Base-by-base conservation (phyloP, 495 filamentous ascomycete genomes). In the Pyronema omphalodes region DNA sequence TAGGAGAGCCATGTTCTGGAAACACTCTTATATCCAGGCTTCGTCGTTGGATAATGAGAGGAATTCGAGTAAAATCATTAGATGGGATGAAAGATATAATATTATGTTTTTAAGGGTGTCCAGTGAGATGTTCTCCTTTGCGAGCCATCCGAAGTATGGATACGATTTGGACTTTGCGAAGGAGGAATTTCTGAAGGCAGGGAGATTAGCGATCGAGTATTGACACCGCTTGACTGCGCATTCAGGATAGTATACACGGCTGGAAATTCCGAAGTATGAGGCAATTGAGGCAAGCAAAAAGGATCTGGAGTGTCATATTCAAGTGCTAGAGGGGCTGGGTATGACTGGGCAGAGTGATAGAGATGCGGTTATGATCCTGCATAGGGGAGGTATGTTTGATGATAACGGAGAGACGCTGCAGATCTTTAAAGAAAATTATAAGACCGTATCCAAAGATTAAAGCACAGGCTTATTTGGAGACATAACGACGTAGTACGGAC, bases 71-170 rank as follows among this genome's bases (percentile, higher is more conserved):
- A 94, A 93, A 62, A 80, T 95, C 74, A 60, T 96, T 17, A 75
- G 80, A 3, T 98, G 91, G 91, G 94, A 96, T 63, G 86, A 94
- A 55, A 80, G 78, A 52, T 95, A 91, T 55, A 80, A 79, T 40
- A 96, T 95, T 69, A 91, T 83, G 62, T 93, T 98, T 66, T 74
- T 96, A 73, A 81, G 89, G 3, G 72, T 96, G 15, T 89, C 83
- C 59, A 91, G 83, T 59, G 91, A 94, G 62, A 94, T 94, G 85
- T 95, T 95, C 56, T 89, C 89, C 0, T 95, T 95, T 65, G 88
- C 91, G 0, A 89, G 83, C 47, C 88, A 95, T 58, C 72, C 74
- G 23, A 81, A 83, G 54, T 87, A 93, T 58, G 91, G 88, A 0
- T 98, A 95, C 63, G 84, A 80, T 57, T 73, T 95, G 9, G 82